A percentile compares a stretch with the other conserved stretches of the same genome.
Evolutionary conservation across 176 grass and related monocot genomes (phyloP).

Genomic region (Pontederia paniculata): DNA sequence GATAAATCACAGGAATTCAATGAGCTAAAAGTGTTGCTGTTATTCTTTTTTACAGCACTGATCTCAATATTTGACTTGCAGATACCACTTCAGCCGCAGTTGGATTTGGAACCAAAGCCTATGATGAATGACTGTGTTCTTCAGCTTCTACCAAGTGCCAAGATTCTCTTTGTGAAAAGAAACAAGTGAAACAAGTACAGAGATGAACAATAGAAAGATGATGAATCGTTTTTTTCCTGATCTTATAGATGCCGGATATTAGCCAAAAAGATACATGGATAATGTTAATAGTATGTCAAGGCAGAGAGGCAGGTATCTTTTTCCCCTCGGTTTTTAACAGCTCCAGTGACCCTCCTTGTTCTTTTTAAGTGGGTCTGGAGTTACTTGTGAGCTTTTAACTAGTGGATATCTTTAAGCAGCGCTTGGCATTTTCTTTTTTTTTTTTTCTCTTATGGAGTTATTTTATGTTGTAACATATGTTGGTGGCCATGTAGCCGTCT

Average conservation of each 20-base stretch:
- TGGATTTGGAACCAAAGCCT: constrained; percentile 19
- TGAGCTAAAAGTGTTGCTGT: not conserved
- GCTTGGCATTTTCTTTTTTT: no score
- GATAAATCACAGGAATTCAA: no score
- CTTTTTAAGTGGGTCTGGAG: constrained; percentile 37
- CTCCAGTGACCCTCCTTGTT: constrained; percentile 27
- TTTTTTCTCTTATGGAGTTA: no score
- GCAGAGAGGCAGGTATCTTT: constrained; percentile 42
- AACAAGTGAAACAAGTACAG: constrained; percentile 4
- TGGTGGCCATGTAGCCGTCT: no score
- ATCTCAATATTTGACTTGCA: constrained; percentile 29
- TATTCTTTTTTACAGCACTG: not conserved
- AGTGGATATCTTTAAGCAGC: no score
- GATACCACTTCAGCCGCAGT: constrained; percentile 40
- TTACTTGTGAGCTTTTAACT: constrained; percentile 52
- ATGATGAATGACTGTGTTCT: constrained; percentile 19
- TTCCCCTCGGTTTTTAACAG: constrained; percentile 68
- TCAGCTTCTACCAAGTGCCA: constrained; percentile 42
- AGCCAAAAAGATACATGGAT: not conserved
- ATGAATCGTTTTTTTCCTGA: constrained; percentile 33
- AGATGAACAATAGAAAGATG: not conserved
- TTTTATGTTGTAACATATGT: no score
- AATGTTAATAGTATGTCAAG: no score
- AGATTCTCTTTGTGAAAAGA: constrained; percentile 49
- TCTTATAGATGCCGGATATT: constrained; percentile 11